Evolutionary conservation across 2,329 filamentous ascomycete genomes (phyloP).

Genomic region (Colletotrichum shisoi): DNA sequence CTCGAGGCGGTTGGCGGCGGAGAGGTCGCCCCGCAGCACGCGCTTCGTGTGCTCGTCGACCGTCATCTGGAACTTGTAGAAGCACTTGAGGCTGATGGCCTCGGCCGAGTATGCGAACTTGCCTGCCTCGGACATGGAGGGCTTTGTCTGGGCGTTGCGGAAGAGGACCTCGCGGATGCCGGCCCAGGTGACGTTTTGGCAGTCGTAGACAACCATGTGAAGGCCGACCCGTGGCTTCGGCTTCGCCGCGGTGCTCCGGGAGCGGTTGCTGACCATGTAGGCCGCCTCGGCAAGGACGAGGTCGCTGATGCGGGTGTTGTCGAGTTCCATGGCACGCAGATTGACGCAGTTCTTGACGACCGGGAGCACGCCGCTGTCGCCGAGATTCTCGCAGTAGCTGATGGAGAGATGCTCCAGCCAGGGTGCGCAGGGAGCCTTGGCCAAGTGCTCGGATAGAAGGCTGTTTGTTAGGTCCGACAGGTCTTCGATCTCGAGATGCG

Average conservation of each 20-base stretch:
- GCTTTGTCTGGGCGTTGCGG: slow-evolving; percentile 78
- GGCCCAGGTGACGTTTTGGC: slow-evolving; percentile 89
- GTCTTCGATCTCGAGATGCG: slow-evolving; percentile 90
- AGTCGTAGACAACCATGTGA: slow-evolving; percentile 86
- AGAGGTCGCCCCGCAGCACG: slow-evolving; percentile 78
- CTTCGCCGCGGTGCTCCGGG: slow-evolving; percentile 52
- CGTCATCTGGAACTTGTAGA: slow-evolving; percentile 93
- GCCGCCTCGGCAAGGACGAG: slow-evolving; percentile 86
- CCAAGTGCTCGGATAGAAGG: slow-evolving; percentile 74
- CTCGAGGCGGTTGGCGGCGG: slow-evolving; percentile 79
- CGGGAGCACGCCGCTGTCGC: slow-evolving; percentile 83
- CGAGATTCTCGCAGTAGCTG: slow-evolving; percentile 86
- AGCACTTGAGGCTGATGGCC: slow-evolving; percentile 88
- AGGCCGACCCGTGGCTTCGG: slow-evolving; percentile 68
- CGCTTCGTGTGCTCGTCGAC: slow-evolving; percentile 93
- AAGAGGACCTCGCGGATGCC: slow-evolving; percentile 87
- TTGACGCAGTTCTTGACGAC: slow-evolving; percentile 77
- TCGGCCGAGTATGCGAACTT: slow-evolving; percentile 72
- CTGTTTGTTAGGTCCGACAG: slow-evolving; percentile 78
- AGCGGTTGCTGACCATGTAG: slow-evolving; percentile 75
- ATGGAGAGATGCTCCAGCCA: slow-evolving; percentile 82
- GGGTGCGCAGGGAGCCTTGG: slow-evolving; percentile 76
- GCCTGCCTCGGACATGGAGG: slow-evolving; percentile 52
- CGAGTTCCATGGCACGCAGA: slow-evolving; percentile 79
- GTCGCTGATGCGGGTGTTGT: slow-evolving; percentile 92